Conservation (phyloP, 2,329 filamentous ascomycete species). For the Endoconidiophora polonica region DNA sequence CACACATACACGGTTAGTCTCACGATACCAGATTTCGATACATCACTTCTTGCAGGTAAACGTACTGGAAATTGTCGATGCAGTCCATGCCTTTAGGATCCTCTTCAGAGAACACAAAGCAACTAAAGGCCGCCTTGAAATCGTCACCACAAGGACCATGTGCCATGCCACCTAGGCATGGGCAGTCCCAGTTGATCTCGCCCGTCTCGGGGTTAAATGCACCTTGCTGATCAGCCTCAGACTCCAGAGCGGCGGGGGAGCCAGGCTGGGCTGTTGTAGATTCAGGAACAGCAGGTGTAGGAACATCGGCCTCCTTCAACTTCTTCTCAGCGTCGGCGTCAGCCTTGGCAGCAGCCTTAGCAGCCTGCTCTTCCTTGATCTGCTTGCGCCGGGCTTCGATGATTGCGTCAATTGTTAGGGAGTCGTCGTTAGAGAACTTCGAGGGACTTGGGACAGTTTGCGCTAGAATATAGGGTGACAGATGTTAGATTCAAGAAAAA, state of each 20-base stretch:
- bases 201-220: slow-evolving; percentile 97
- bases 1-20: background rate
- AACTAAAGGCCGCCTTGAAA: slow-evolving; percentile 92
- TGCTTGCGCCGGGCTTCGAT: slow-evolving; percentile 45
- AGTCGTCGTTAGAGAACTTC: slow-evolving; percentile 38
- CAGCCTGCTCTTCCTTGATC: slow-evolving; percentile 22
- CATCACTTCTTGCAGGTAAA: slow-evolving; percentile 15
- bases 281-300: slow-evolving; percentile 13
- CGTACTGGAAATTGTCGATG: slow-evolving; percentile 92
- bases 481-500: background rate
- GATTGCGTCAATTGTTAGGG: slow-evolving; percentile 50
- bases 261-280: slow-evolving; percentile 15
- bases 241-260: slow-evolving; percentile 44
- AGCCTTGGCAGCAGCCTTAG: slow-evolving; percentile 13
- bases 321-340: slow-evolving; percentile 19
- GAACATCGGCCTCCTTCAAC: slow-evolving; percentile 8
- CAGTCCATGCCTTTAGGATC: slow-evolving; percentile 97
- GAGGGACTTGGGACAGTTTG: slow-evolving; percentile 8
- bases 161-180: slow-evolving; percentile 93
- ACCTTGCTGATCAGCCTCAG: slow-evolving; percentile 71
- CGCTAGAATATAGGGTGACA: background rate
- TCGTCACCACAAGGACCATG: slow-evolving; percentile 88
- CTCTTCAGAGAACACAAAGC: slow-evolving; percentile 87
- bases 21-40: background rate
- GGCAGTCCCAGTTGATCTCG: slow-evolving; percentile 99